Percentiles rank a stretch among this genome's conserved stretches.
Evolutionary conservation across 2,329 filamentous ascomycete genomes (phyloP).

Genomic region (Cadophora sp.): DNA sequence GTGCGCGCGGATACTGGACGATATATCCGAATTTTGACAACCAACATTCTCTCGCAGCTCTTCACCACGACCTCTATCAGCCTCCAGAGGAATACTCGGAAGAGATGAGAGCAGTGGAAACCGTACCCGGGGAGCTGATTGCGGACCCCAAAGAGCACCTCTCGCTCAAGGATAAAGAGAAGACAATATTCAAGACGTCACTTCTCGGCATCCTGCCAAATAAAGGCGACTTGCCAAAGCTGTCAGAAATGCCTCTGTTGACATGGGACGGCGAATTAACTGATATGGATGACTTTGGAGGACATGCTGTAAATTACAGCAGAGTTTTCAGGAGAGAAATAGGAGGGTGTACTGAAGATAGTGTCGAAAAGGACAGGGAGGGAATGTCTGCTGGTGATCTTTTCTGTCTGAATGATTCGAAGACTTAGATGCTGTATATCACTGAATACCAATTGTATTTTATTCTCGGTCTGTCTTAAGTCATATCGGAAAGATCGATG

Average conservation of each 20-base stretch:
- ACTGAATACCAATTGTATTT: too few relatives aligned
- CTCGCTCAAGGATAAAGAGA: slow-evolving; percentile 38
- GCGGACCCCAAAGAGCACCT: slow-evolving; percentile 40
- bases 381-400: slow-evolving; percentile 35
- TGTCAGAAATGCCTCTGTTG: slow-evolving; percentile 63
- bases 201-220: slow-evolving; percentile 57
- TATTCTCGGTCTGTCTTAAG: too few relatives aligned
- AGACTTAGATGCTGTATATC: slow-evolving; percentile 9
- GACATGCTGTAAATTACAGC: slow-evolving; percentile 58
- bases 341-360: slow-evolving; percentile 63
- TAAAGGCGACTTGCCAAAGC: slow-evolving; percentile 51
- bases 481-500: too few relatives aligned
- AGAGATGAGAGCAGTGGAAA: slow-evolving; percentile 34
- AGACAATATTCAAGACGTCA: slow-evolving; percentile 52
- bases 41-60: slow-evolving; percentile 63
- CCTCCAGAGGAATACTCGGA: slow-evolving; percentile 71
- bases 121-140: slow-evolving; percentile 34
- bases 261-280: slow-evolving; percentile 66
- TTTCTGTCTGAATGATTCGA: slow-evolving; percentile 40
- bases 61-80: slow-evolving; percentile 78
- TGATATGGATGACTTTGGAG: slow-evolving; percentile 49
- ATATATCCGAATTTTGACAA: slow-evolving; percentile 73
- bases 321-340: slow-evolving; percentile 65
- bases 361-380: slow-evolving; percentile 28
- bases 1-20: slow-evolving; percentile 77